Evolutionary conservation across 2,329 filamentous ascomycete species (phyloP), one percentile per base, ranked within the genome.

Genomic region (Bisporella sp.): DNA sequence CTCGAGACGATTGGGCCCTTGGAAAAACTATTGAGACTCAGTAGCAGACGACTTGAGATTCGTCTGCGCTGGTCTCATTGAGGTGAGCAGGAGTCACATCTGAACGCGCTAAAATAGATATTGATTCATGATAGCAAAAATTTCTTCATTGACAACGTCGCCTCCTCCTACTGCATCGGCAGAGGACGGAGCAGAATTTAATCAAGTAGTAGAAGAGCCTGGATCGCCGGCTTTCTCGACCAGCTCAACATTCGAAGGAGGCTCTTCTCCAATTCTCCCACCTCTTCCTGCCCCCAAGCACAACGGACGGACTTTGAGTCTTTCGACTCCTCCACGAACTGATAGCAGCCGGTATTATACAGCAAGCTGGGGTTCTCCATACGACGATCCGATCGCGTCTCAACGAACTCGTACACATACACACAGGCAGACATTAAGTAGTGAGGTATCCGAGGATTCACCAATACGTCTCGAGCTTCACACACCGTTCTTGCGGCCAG

Each of bases 321-420:
- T 81, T 52, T 73, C 75, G 64, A 80, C 76, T n/a, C 76, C 66
- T 28, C 60, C 64, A 5, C 51, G 50, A 44, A 59, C 58, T 29
- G 59, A 61, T 11, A 61, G 72, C 74, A 58, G 63, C 63, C 54
- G 65, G 54, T 82, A 78, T 66, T 75, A 76, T 54, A 93, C 89
- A 44, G 85, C 89, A 45, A 91, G 85, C 66, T 96, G 91, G 90
- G 91, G 91, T 50, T 96, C 90, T 48, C 91, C 91, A 28, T 96
- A 96, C 70, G 84, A 87, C 49, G 77, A 77, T 54, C 78, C 84
- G 39, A 72, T 76, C 9, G 43, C 68, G 75, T 53, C 70, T 39
- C 29, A 7, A 41, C 35, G 31, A 46, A 42, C 12, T 44, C 46
- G 7, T 33, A 33, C n/a, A 8, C 12, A 45, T 33, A 29, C 13